Base-by-base conservation (phyloP, 768 basidiomycete genomes). In the Amanita inopinata region DNA sequence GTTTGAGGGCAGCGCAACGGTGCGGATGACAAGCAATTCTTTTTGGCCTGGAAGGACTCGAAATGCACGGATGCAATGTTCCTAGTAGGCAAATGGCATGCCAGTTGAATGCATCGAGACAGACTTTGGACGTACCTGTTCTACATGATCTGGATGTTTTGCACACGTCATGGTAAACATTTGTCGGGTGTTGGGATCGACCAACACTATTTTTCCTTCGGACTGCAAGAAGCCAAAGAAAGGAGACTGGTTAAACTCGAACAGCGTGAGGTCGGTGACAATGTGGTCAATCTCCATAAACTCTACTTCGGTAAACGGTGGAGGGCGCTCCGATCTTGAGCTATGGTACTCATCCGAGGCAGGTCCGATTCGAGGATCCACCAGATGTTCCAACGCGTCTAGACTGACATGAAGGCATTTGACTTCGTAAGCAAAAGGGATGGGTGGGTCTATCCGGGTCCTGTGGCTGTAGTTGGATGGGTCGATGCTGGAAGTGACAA, bases 11-110 rank as follows among this genome's bases (percentile, higher is more conserved):
- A 43, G 18, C 37, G 24, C 51, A 35, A 71, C 48, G 3, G 62
- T 60, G 25, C 78, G 74, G 34, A 77, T 62, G 40, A 77, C 61
- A 15, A 80, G 58, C 9, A 80, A 56, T 40, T 74, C 64, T 6
- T 61, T 57, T 52, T 80, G 77, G 10, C 60, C 56, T 2, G 76
- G 75, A 25, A 78, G 53, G 18, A 71, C 63, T 22, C 74, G 70
- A 37, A 76, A 57, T n/a, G 67, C 71, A 42, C 64, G 66, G 46
- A 81, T 72, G 17, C 60, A 59, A 50, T 76, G 70, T 19, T 59
- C 57, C 75, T 76, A 40, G 17, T 17, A 51, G 37, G 35, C 33
- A 27, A 18, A 9, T 20, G 18, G 25, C 31, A 49, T 17, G 46
- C 40, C 4, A 28, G 9, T 12, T 24, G 14, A 43, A 25, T 12